phyloP scores from a whole-genome alignment of 1,284 basidiomycete genomes.

The Ceratobasidium sp. region DNA sequence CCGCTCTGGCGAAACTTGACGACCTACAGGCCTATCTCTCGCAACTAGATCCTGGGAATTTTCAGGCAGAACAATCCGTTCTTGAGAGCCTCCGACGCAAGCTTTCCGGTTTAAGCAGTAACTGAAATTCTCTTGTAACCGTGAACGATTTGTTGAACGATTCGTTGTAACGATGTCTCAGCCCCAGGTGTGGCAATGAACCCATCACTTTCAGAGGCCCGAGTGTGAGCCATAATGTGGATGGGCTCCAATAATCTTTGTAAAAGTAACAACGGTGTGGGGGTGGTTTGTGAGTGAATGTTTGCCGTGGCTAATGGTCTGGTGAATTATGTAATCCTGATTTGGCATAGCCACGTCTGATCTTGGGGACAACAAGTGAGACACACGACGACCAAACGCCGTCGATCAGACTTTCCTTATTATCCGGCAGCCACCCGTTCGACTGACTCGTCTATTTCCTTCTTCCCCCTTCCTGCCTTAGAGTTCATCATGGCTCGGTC shows the following conservation, averaged over 20 bases:
- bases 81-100: conserved; percentile 2
- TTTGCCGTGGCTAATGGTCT: no score
- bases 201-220: no score
- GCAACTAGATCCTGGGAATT: neutral
- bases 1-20: neutral
- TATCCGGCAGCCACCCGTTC: neutral
- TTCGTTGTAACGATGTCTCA: no score
- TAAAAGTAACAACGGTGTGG: no score
- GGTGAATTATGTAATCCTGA: neutral
- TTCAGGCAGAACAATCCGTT: neutral
- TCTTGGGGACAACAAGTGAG: neutral
- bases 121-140: neutral
- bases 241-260: no score
- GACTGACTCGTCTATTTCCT: neutral
- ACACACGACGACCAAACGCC: neutral
- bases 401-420: neutral
- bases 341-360: neutral
- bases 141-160: neutral
- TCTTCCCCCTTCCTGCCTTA: neutral
- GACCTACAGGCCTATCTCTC: neutral
- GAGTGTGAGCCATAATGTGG: no score
- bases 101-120: neutral
- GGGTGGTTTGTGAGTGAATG: no score
- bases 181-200: no score
- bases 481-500: neutral